These are phyloP conservation scores for Lepraria neglecta DNA, from an alignment of 495 filamentous ascomycete genomes.

Conservation along the genomic window DNA sequence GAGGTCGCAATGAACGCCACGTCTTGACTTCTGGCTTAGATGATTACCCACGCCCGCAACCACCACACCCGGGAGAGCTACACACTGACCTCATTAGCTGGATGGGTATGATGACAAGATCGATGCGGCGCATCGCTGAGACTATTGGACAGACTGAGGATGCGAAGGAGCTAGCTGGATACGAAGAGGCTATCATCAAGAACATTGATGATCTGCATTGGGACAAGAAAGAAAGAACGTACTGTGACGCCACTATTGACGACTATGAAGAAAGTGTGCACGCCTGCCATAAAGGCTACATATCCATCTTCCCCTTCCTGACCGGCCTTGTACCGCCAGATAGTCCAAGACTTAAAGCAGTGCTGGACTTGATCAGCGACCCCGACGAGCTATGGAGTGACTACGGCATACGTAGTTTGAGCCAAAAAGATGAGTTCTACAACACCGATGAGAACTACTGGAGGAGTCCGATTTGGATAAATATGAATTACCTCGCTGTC, in stretches of 20 bases:
- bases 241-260: constrained; percentile 93
- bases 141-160: constrained; percentile 69
- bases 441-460: constrained; percentile 95
- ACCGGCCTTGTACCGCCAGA: constrained; percentile 69
- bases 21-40: constrained; percentile 90
- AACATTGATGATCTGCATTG: constrained; percentile 96
- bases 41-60: constrained; percentile 90
- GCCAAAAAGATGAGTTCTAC: constrained; percentile 74
- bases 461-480: constrained; percentile 93
- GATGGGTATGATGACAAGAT: constrained; percentile 90
- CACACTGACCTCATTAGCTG: constrained; percentile 93
- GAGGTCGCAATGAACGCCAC: constrained; percentile 79
- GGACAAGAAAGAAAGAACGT: constrained; percentile 69
- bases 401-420: constrained; percentile 79
- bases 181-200: constrained; percentile 69
- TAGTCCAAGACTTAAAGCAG: constrained; percentile 60
- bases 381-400: constrained; percentile 82
- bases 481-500: constrained; percentile 90
- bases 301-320: constrained; percentile 90
- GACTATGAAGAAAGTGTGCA: constrained; percentile 79
- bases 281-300: constrained; percentile 94
- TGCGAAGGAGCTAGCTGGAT: constrained; percentile 59
- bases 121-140: constrained; percentile 69
- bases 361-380: constrained; percentile 67
- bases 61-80: constrained; percentile 95